Evolutionary conservation across 306 rosid species (phyloP).

Genomic region (Acacia confusa): DNA sequence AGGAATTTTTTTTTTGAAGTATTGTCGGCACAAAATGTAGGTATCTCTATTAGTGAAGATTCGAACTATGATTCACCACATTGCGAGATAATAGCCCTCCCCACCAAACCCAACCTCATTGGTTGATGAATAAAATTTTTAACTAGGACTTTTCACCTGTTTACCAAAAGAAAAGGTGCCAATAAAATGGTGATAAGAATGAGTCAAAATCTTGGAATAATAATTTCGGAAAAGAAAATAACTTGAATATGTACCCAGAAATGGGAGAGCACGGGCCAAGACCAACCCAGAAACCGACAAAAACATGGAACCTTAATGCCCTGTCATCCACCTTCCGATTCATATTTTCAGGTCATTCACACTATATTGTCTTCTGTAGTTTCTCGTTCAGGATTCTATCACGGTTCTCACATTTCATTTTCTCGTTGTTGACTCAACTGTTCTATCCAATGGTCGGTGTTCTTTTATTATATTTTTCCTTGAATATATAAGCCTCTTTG

Average conservation of each 20-base stretch:
- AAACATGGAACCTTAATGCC: constrained; percentile 6
- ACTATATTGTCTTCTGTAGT: neutral
- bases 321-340: neutral
- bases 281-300: neutral
- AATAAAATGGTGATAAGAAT: neutral
- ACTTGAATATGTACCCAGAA: neutral
- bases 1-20: too few species aligned
- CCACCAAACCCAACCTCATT: too few species aligned
- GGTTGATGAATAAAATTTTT: too few species aligned
- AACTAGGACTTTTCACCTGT: too few species aligned
- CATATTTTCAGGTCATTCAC: neutral
- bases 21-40: too few species aligned
- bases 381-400: neutral
- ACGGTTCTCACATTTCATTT: neutral
- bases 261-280: neutral
- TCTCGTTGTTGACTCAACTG: constrained; percentile 24
- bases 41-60: neutral
- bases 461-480: neutral
- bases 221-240: neutral
- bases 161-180: too few species aligned
- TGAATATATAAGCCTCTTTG: too few species aligned
- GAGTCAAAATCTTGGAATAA: neutral
- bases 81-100: too few species aligned
- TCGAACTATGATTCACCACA: too few species aligned
- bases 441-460: constrained; percentile 42